Conservation (phyloP, 805 yeast species). For the Lachancea lanzarotensis region DNA sequence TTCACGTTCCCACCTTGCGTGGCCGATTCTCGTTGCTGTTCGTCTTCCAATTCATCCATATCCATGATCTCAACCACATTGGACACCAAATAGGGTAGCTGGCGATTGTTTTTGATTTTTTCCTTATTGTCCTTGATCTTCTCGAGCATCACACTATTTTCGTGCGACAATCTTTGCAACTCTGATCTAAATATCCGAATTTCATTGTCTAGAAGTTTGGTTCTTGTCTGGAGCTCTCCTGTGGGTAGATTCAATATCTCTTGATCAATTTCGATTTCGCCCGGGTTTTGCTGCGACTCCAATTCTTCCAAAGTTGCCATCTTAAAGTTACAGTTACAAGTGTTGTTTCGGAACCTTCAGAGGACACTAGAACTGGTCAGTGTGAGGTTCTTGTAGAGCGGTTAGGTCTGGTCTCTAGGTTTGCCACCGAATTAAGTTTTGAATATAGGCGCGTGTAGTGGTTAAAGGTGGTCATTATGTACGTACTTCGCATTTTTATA, state of each 20-base stretch:
- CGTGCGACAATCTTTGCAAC: conserved; percentile 83
- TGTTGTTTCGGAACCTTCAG: not conserved
- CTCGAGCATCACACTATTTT: conserved; percentile 85
- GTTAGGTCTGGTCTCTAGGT: not conserved
- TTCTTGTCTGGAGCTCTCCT: conserved; percentile 75
- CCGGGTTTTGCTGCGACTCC: conserved; percentile 43
- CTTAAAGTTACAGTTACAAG: not conserved
- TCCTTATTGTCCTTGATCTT: conserved; percentile 94
- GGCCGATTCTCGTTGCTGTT: conserved; percentile 42
- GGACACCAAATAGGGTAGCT: conserved; percentile 92
- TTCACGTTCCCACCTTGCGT: conserved; percentile 96
- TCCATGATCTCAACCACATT: conserved; percentile 93
- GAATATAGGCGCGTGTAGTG: not conserved
- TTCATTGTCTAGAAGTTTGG: conserved; percentile 86
- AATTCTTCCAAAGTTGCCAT: conserved; percentile 87
- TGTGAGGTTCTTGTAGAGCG: not conserved
- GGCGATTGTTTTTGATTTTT: conserved; percentile 91
- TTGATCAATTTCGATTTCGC: conserved; percentile 60
- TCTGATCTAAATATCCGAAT: conserved; percentile 93
- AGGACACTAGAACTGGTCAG: too few relatives aligned
- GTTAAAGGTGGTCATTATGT: not conserved
- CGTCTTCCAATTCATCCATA: conserved; percentile 76
- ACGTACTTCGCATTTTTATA: not conserved
- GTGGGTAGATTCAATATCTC: conserved; percentile 77
- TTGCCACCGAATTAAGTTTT: conserved; percentile 4